Evolutionary conservation across 495 filamentous ascomycete genomes (phyloP).

Genomic region (Aspergillus baeticus): DNA sequence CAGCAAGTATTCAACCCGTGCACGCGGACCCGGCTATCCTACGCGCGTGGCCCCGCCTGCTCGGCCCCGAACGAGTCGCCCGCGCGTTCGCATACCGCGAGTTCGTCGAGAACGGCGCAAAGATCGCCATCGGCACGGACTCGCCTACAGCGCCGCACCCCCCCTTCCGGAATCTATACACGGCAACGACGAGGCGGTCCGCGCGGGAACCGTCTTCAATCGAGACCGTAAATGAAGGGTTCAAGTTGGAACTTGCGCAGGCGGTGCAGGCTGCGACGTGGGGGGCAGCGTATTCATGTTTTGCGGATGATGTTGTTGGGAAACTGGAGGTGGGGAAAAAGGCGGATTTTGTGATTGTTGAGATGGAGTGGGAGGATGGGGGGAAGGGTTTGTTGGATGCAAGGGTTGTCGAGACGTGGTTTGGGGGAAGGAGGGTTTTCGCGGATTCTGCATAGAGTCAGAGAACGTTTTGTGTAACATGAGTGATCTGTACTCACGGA

Average conservation of each 20-base stretch:
- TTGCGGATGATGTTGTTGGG: constrained; percentile 53
- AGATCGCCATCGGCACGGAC: constrained; percentile 59
- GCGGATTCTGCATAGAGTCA: too few species aligned
- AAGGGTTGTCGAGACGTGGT: constrained; percentile 16
- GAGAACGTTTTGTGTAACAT: too few species aligned
- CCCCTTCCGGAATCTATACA: constrained; percentile 57
- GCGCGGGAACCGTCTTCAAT: constrained; percentile 48
- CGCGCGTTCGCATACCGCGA: constrained; percentile 63
- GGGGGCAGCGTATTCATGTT: constrained; percentile 58
- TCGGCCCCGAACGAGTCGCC: constrained; percentile 50
- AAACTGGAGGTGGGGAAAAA: constrained; percentile 45
- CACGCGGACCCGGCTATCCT: constrained; percentile 64
- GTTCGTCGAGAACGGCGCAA: constrained; percentile 52
- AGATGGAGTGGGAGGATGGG: constrained; percentile 55
- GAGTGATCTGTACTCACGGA: too few species aligned
- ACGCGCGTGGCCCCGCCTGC: constrained; percentile 54
- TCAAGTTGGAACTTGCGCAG: constrained; percentile 49
- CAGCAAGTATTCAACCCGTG: constrained; percentile 63
- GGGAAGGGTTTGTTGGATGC: constrained; percentile 51
- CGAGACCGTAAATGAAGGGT: constrained; percentile 51
- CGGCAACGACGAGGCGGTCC: constrained; percentile 56
- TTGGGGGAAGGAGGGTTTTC: constrained; percentile 18
- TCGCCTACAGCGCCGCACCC: constrained; percentile 59
- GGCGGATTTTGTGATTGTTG: constrained; percentile 58
- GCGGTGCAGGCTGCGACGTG: constrained; percentile 54